Conservation (phyloP, 352 stramenopile species). For the Thalassiosira mediterranea region DNA sequence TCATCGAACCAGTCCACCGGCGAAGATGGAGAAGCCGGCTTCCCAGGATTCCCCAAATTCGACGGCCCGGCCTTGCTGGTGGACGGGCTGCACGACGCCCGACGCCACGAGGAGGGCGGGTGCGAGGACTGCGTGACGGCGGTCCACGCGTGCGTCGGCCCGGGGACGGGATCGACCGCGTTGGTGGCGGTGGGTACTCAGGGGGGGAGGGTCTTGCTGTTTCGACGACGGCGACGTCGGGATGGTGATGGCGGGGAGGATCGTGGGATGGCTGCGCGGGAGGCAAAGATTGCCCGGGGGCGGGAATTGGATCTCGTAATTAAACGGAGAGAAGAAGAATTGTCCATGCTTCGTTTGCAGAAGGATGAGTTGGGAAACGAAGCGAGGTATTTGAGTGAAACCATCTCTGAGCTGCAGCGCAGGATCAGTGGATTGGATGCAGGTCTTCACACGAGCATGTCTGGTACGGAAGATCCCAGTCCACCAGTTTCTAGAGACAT, state of each 20-base stretch:
- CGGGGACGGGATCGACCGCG: not conserved
- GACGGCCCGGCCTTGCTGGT: constrained; percentile 40
- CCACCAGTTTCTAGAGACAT: too few relatives aligned
- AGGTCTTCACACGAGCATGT: too few relatives aligned
- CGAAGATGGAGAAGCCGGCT: not conserved
- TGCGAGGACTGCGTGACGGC: constrained; percentile 48
- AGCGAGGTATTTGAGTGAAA: not conserved
- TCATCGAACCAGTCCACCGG: too few relatives aligned
- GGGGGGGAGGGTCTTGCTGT: constrained; percentile 35
- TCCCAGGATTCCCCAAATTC: constrained; percentile 14
- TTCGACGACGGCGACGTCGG: too few relatives aligned
- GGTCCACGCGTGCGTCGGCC: constrained; percentile 22
- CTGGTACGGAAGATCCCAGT: too few relatives aligned
- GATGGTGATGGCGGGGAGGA: too few relatives aligned
- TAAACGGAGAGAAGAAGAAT: constrained; percentile 10
- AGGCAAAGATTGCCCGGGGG: too few relatives aligned
- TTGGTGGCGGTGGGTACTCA: constrained; percentile 49
- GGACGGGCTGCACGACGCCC: constrained; percentile 42
- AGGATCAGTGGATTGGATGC: constrained; percentile 14
- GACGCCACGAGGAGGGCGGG: constrained; percentile 4
- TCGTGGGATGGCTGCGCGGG: too few relatives aligned
- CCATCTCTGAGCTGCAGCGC: constrained; percentile 19
- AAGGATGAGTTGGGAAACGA: constrained; percentile 19
- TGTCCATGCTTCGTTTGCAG: constrained; percentile 21
- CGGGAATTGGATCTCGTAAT: constrained; percentile 24